Evolutionary conservation across 441 rosid species (phyloP), one percentile per base, ranked within the genome.

Genomic region (Euphorbia celastroides): DNA sequence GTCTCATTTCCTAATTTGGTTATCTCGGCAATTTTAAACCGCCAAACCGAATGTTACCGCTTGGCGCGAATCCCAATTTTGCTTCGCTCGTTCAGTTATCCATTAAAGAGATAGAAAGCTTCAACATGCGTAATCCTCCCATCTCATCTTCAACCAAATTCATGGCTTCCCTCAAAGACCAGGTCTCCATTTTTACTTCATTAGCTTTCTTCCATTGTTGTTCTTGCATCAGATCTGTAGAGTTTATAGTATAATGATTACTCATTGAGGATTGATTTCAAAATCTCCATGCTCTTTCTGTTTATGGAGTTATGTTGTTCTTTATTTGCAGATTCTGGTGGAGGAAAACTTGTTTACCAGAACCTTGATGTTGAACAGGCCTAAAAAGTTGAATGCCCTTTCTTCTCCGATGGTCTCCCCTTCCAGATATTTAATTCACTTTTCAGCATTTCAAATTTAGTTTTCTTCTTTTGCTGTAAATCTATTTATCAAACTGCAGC

Each of bases 311-410:
- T 0, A 20, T 62, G 17, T 32, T 27, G 0, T 34, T 31, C 19
- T 48, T 25, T 59, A 2, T 68, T 60, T 38, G 26, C 77, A 84
- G 93, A 78, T 91, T 72, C 64, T 88, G 74, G 88, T 82, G 58
- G 86, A 90, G 77, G 84, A 81, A 80, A 81, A 74, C 34, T 70
- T 77, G 34, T 79, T 26, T 71, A 83, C 68, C 10, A 86, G 87
- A 77, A 80, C 74, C 14, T 71, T 90, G 76, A 84, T 77, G 23
- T 71, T 90, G 16, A 87, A 87, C 81, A 82, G 90, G 75, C 82
- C 91, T 26, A 85, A 74, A 75, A 88, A 84, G 61, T 76, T 88
- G 71, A 90, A 90, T 82, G 95, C 92, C 36, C 81, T 88, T 57
- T 84, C 88, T 14, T 69, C 44, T 74, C 58, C 64, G 16, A 90